phyloP scores from a whole-genome alignment of 2,329 filamentous ascomycete species.

The Colletotrichum sansevieriae region DNA sequence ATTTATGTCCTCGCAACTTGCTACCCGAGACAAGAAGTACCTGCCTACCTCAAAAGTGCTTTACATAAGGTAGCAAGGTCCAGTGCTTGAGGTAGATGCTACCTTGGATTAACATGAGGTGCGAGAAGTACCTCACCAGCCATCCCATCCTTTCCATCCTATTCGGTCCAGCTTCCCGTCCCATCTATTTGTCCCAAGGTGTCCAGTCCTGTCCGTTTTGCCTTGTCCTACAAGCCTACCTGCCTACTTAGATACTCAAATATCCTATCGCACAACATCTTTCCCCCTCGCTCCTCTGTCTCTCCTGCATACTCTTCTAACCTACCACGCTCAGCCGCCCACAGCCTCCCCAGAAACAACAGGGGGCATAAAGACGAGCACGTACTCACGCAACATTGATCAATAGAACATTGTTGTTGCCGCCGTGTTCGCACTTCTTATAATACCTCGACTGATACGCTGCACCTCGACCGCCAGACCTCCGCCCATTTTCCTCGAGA shows the following conservation, averaged over 20 bases:
- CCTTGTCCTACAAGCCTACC: not conserved
- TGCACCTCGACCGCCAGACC: constrained; percentile 1
- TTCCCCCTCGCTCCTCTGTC: not conserved
- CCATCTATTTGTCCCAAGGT: constrained; percentile 1
- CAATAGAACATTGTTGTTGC: constrained; percentile 10
- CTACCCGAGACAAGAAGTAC: not conserved
- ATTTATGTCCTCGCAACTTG: not conserved
- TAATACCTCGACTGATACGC: constrained; percentile 15
- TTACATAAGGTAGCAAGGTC: no score
- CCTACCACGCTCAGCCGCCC: not conserved
- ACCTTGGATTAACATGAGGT: no score
- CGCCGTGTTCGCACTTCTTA: constrained; percentile 16
- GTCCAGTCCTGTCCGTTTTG: not conserved
- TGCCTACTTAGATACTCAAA: not conserved
- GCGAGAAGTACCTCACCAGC: not conserved
- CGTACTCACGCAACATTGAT: not conserved
- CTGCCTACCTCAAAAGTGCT: not conserved
- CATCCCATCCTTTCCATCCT: constrained; percentile 21
- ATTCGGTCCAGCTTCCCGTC: constrained; percentile 16
- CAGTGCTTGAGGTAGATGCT: no score
- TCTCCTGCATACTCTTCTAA: not conserved
- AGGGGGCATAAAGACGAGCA: constrained; percentile 34
- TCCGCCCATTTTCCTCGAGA: constrained; percentile 5
- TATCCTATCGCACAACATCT: constrained; percentile 19
- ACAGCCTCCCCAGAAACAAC: constrained; percentile 12